Evolutionary conservation across 495 filamentous ascomycete genomes (phyloP), one percentile per base, ranked within the genome.

Genomic region (Talaromyces wortmannii): DNA sequence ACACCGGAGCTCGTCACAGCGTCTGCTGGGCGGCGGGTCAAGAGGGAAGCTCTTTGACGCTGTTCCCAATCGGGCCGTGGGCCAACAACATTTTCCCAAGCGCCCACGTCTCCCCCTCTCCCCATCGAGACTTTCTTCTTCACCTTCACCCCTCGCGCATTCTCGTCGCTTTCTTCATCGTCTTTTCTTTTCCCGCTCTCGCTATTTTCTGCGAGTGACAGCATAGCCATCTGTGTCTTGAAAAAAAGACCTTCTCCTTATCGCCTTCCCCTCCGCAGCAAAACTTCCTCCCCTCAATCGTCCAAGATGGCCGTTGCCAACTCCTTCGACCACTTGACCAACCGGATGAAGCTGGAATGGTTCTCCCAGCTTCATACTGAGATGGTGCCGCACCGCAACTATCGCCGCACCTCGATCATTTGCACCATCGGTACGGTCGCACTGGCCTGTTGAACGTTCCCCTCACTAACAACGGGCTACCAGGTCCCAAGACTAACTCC

Each of bases 361-460:
- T 84, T 95, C 60, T 83, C 90, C 64, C 80, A 86, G 74, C 79
- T 88, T 54, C 83, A 84, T 75, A 92, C 90, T 53, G 85, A 91
- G 61, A 87, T 85, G 74, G 78, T 83, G 48, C 91, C 92, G 31
- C 76, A 81, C 47, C 87, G 87, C 76, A 90, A 90, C 77, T 92
- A 92, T 69, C 89, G 94, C 59, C 89, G 95, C 56, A 95, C 95
- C 52, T 96, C 92, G 58, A 98, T 98, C 80, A 96, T 98, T 71
- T 88, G 94, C 74, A 98, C 94, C 67, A 98, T 98, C 73, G 94
- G 94, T 88, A 78, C 66, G 72, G 15, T 40, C 50, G 15, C 43
- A 46, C 45, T 46, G 42, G 30, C 47, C 31, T 36, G 48, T 18
- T 52, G 18, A 42, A 36, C 15, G 16, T 42, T 31, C 18, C 23